phyloP scores from a whole-genome alignment of 106 monocot species.

The Agapanthus africanus region DNA sequence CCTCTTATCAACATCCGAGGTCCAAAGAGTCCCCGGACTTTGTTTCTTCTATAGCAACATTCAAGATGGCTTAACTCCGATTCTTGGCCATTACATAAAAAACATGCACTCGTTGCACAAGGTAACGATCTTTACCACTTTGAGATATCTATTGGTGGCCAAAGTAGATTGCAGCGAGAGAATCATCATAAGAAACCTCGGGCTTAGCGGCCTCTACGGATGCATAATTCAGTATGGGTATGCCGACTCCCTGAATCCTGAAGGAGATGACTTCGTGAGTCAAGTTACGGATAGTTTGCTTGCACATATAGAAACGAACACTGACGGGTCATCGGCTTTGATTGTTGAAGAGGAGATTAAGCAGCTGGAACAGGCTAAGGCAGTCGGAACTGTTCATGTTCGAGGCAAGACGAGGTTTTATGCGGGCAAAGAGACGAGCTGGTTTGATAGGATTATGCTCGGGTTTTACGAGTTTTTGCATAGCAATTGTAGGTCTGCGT shows the following conservation, averaged over 20 bases:
- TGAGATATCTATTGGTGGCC: constrained; percentile 43
- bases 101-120: constrained; percentile 47
- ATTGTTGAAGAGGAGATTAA: constrained; percentile 26
- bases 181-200: constrained; percentile 30
- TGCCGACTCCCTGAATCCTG: constrained; percentile 32
- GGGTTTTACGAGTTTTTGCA: constrained; percentile 77
- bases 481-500: constrained; percentile 50
- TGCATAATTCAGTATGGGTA: constrained; percentile 65
- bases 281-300: constrained; percentile 28
- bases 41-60: constrained; percentile 78
- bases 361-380: constrained; percentile 33
- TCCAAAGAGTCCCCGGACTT: constrained; percentile 49
- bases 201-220: constrained; percentile 39
- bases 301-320: constrained; percentile 20
- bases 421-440: constrained; percentile 23
- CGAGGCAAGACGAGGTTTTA: constrained; percentile 61
- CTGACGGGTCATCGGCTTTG: not conserved
- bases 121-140: constrained; percentile 52
- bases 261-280: constrained; percentile 38
- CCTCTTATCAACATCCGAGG: constrained; percentile 26
- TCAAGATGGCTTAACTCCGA: constrained; percentile 53
- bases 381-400: constrained; percentile 50
- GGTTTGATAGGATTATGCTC: constrained; percentile 46
- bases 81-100: constrained; percentile 54
- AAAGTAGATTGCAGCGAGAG: constrained; percentile 42